Base-by-base conservation (phyloP, 768 basidiomycete genomes). In the Leccinum truebloodii region DNA sequence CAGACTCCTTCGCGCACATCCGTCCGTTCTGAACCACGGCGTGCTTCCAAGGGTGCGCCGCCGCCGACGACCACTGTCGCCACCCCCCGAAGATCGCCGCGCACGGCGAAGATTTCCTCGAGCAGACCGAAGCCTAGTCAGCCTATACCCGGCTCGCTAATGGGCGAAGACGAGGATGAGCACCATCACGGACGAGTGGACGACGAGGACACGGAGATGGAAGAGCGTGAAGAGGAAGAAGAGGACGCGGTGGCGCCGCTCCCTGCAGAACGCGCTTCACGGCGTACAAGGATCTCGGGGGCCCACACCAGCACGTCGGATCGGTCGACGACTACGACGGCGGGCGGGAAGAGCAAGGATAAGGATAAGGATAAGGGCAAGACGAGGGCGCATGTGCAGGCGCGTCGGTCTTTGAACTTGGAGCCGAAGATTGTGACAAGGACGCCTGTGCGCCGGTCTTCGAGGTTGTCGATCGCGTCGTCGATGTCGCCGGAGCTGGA, bases 111-210 rank as follows among this genome's bases (percentile, higher is more conserved):
- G 51, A 53, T 62, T 14, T 41, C 34, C 13, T 57, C 62, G 20
- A 59, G 62, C 51, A 54, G 59, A 20, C 54, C 48, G 26, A 59
- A 55, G 55, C 51, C 52, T 44, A 67, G 52, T 57, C 75, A 72
- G 58, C 77, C 73, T 50, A 75, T 83, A 54, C 82, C 82, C 3
- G 82, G 82, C 35, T 71, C 75, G 6, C 63, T 83, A 52, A 71
- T 78, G 65, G 76, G 78, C 32, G 79, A 81, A 4, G 77, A 73
- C 50, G 61, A 44, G 4, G 41, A 69, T 65, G 70, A n/a, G 34
- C 69, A 71, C 32, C 70, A 76, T 30, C 61, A 59, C 44, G 67
- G 65, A 9, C 9, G 58, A 34, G 52, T 73, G 41, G 70, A 24
- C 39, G 67, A 68, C 22, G 62, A 56, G 37, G 62, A 68, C 37